Evolutionary conservation across 202 grass and related monocot species (phyloP).

Genomic region (Hordeum pubiflorum): DNA sequence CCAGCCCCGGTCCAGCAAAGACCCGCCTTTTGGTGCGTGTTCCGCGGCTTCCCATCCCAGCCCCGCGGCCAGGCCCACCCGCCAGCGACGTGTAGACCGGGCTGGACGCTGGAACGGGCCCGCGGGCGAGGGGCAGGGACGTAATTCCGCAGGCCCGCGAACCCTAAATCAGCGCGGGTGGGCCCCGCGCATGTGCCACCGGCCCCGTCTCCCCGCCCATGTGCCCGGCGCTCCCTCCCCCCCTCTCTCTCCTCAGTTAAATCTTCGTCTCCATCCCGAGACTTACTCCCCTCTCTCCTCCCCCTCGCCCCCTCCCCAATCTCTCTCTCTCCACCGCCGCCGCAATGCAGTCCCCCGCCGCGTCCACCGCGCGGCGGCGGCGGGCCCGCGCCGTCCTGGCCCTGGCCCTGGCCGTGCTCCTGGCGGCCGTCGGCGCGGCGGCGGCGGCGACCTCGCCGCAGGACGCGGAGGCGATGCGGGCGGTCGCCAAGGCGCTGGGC

Average conservation of each 20-base stretch:
- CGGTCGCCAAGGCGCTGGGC: constrained; percentile 34
- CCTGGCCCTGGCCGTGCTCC: not conserved
- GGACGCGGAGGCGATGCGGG: constrained; percentile 53
- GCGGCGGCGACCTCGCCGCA: constrained; percentile 1
- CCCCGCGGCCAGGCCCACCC: not conserved
- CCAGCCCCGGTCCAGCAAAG: constrained; percentile 26
- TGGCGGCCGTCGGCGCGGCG: not conserved
- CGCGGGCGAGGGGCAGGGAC: not conserved
- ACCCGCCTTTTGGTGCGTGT: constrained; percentile 16
- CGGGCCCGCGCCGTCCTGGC: not conserved
- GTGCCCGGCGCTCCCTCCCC: not conserved
- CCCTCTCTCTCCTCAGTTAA: constrained; percentile 38
- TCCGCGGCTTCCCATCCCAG: not conserved
- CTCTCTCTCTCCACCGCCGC: not conserved
- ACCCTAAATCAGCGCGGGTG: constrained; percentile 30
- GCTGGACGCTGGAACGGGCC: not conserved
- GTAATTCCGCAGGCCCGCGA: not conserved
- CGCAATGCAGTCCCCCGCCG: constrained; percentile 35
- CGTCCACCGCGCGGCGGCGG: not conserved
- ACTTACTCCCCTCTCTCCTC: not conserved
- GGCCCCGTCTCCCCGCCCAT: constrained; percentile 9
- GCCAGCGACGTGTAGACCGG: not conserved
- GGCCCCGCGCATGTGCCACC: constrained; percentile 59
- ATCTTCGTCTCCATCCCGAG: not conserved
- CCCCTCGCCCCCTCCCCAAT: not conserved